Evolutionary conservation across 2,329 filamentous ascomycete species (phyloP).

Genomic region (Cadophora malorum): DNA sequence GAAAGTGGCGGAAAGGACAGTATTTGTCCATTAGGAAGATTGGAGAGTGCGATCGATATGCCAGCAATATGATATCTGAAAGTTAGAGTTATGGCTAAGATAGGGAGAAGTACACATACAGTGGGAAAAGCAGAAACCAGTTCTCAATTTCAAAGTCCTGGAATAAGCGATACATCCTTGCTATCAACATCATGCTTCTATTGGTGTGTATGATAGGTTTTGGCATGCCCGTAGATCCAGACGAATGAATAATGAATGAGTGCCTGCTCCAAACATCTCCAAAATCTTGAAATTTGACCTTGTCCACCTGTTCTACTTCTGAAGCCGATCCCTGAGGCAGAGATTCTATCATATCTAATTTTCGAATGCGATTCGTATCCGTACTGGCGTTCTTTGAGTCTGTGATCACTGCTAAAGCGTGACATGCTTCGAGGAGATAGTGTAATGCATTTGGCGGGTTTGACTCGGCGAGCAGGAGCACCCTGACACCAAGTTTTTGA

Average conservation of each 20-base stretch:
- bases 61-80: conserved; percentile 44
- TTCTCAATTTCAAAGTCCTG: conserved; percentile 44
- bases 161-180: conserved; percentile 45
- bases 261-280: conserved; percentile 45
- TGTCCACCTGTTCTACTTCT: conserved; percentile 33
- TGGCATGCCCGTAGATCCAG: conserved; percentile 44
- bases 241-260: conserved; percentile 44
- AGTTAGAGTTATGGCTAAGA: conserved; percentile 13
- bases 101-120: conserved; percentile 33
- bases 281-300: conserved; percentile 40
- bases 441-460: conserved; percentile 42
- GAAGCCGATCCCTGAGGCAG: conserved; percentile 26
- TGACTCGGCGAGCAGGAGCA: conserved; percentile 43
- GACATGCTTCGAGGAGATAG: conserved; percentile 40
- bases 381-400: conserved; percentile 37
- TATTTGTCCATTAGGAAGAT: conserved; percentile 44
- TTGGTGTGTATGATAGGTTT: conserved; percentile 45
- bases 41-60: conserved; percentile 43
- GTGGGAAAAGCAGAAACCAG: conserved; percentile 46
- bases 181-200: conserved; percentile 46
- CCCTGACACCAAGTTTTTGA: conserved; percentile 43
- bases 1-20: conserved; percentile 44
- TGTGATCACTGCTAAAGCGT: conserved; percentile 42
- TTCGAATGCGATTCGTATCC: conserved; percentile 36
- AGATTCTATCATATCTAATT: conserved; percentile 37